Evolutionary conservation across 2,329 filamentous ascomycete genomes (phyloP).

Genomic region (Neonectria punicea): DNA sequence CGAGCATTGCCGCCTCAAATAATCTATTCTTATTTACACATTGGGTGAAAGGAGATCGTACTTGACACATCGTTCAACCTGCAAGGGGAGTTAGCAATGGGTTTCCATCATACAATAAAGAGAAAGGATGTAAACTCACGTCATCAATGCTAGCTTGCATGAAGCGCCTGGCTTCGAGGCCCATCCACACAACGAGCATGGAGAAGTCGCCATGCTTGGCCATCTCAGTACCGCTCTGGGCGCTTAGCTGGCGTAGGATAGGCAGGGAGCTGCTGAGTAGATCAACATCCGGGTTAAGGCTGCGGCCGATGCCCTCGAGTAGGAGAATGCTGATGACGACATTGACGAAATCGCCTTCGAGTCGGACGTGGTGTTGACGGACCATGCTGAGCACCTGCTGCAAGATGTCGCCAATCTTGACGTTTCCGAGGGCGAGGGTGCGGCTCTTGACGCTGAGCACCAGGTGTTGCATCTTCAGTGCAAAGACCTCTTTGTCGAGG

Average conservation of each 20-base stretch:
- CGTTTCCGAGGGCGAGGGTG: constrained; percentile 90
- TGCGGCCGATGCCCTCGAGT: constrained; percentile 92
- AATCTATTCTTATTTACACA: constrained; percentile 63
- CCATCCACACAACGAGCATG: constrained; percentile 92
- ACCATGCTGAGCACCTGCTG: constrained; percentile 94
- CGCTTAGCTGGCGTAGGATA: constrained; percentile 87
- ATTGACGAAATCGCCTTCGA: constrained; percentile 98
- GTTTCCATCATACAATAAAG: background rate
- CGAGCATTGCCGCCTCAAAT: constrained; percentile 9
- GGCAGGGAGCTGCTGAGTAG: constrained; percentile 87
- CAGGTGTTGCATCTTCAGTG: constrained; percentile 95
- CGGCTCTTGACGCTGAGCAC: constrained; percentile 89
- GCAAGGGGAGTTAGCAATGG: constrained; percentile 14
- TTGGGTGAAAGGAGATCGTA: constrained; percentile 91
- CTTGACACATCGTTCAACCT: constrained; percentile 90
- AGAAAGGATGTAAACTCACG: constrained; percentile 60
- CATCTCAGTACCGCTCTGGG: constrained; percentile 77
- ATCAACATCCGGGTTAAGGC: constrained; percentile 86
- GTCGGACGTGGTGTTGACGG: constrained; percentile 86
- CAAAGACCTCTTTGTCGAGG: constrained; percentile 88
- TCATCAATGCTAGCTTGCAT: constrained; percentile 91
- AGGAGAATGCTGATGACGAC: constrained; percentile 95
- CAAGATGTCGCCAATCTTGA: constrained; percentile 95
- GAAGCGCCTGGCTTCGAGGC: constrained; percentile 87
- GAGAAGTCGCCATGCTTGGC: constrained; percentile 79